Evolutionary conservation across 805 yeast species (phyloP).

Genomic region (Jamesozyma hellenica): DNA sequence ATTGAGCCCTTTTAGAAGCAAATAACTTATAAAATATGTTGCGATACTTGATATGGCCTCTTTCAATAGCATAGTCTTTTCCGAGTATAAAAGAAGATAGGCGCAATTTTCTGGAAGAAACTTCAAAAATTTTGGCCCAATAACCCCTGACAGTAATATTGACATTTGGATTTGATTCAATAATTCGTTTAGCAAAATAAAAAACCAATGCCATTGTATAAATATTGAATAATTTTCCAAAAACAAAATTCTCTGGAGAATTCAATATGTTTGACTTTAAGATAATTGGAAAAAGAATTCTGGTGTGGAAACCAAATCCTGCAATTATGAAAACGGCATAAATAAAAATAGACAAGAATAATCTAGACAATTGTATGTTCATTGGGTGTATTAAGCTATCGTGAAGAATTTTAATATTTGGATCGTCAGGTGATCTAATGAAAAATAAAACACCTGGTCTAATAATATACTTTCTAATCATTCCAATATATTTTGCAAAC

Average conservation of each 20-base stretch:
- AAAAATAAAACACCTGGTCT: conserved; percentile 87
- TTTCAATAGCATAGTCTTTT: conserved; percentile 49
- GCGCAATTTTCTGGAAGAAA: conserved; percentile 48
- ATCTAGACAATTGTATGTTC: conserved; percentile 58
- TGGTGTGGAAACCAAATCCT: conserved; percentile 64
- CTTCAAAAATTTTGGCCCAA: conserved; percentile 54
- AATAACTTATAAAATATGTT: conserved; percentile 36
- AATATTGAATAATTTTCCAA: conserved; percentile 4
- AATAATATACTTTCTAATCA: conserved; percentile 61
- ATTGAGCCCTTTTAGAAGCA: conserved; percentile 27
- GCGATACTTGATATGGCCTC: conserved; percentile 58
- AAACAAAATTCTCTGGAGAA: conserved; percentile 5
- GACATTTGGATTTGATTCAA: conserved; percentile 20
- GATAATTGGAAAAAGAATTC: conserved; percentile 34
- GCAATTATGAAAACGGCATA: conserved; percentile 62
- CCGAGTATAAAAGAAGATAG: conserved; percentile 75
- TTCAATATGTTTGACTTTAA: conserved; percentile 21
- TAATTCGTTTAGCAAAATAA: conserved; percentile 21
- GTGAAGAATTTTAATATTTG: conserved; percentile 73
- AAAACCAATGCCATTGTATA: conserved; percentile 31
- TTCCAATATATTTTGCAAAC: conserved; percentile 78
- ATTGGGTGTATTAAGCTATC: conserved; percentile 79
- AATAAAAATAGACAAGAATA: conserved; percentile 60
- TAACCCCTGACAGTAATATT: conserved; percentile 36
- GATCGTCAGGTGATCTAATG: conserved; percentile 90